phyloP scores from a whole-genome alignment of 2,329 filamentous ascomycete genomes.

The Chaetomium strumarium region DNA sequence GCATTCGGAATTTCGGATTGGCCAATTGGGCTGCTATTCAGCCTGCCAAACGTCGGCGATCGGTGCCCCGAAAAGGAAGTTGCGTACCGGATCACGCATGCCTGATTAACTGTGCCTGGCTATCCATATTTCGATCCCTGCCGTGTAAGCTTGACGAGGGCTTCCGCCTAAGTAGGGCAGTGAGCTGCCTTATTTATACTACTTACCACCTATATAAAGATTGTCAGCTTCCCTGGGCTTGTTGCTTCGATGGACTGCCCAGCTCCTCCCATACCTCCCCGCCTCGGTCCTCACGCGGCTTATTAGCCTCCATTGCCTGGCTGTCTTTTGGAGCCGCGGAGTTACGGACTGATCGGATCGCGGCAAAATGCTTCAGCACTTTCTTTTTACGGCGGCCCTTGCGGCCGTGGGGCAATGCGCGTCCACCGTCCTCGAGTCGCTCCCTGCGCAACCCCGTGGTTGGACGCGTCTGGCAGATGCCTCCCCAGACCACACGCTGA shows the following conservation, averaged over 20 bases:
- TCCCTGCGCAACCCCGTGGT: slow-evolving; percentile 31
- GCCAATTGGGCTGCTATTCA: slow-evolving; percentile 4
- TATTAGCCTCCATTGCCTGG: too few relatives aligned
- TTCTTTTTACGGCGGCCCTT: slow-evolving; percentile 4
- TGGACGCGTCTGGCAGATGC: slow-evolving; percentile 34
- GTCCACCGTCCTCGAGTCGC: slow-evolving; percentile 19
- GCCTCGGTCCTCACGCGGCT: too few relatives aligned
- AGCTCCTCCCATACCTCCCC: too few relatives aligned
- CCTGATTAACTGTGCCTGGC: neutral
- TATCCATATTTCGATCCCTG: slow-evolving; percentile 2
- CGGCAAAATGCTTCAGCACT: slow-evolving; percentile 1
- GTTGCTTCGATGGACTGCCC: too few relatives aligned
- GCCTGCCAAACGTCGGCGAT: neutral
- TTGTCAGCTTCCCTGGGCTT: too few relatives aligned
- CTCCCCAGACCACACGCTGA: slow-evolving; percentile 34
- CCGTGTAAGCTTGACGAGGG: too few relatives aligned
- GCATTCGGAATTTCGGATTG: slow-evolving; percentile 7
- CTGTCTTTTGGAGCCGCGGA: too few relatives aligned
- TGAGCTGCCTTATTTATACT: too few relatives aligned
- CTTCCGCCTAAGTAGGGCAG: too few relatives aligned
- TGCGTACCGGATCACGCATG: neutral
- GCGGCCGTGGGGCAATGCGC: slow-evolving; percentile 13
- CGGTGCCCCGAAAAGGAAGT: slow-evolving; percentile 8
- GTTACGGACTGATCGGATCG: too few relatives aligned
- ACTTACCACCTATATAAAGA: too few relatives aligned